phyloP scores from a whole-genome alignment of 2,329 filamentous ascomycete genomes.

The Bretziella fagacearum region DNA sequence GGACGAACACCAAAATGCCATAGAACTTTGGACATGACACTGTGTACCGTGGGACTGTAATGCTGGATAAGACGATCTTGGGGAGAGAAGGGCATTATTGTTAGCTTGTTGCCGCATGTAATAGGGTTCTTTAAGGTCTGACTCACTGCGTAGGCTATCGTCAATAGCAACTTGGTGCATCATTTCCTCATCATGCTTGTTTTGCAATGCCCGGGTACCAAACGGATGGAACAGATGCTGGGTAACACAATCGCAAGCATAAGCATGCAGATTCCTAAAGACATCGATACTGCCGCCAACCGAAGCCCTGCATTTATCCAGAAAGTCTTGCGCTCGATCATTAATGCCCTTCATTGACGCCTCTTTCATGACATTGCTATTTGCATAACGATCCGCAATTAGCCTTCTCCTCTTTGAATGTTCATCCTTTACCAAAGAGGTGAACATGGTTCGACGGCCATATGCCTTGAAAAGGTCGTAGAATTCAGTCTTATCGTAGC shows the following conservation, averaged over 20 bases:
- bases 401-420: conserved; percentile 46
- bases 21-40: conserved; percentile 29
- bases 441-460: conserved; percentile 43
- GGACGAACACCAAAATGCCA: conserved; percentile 32
- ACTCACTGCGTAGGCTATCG: conserved; percentile 47
- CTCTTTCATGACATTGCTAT: conserved; percentile 45
- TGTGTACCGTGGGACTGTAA: conserved; percentile 37
- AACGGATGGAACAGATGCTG: conserved; percentile 53
- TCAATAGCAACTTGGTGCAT: conserved; percentile 55
- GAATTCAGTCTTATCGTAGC: conserved; percentile 48
- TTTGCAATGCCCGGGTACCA: conserved; percentile 42
- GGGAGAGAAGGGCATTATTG: too few species aligned
- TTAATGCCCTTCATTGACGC: conserved; percentile 39
- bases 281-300: conserved; percentile 35
- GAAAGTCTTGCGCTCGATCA: conserved; percentile 37
- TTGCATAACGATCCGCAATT: conserved; percentile 50
- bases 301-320: conserved; percentile 33
- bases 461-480: conserved; percentile 45
- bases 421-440: conserved; percentile 39
- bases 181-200: conserved; percentile 40
- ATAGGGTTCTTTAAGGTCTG: neutral
- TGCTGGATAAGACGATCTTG: conserved; percentile 44
- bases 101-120: neutral
- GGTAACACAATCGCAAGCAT: conserved; percentile 51
- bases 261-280: conserved; percentile 48